These are phyloP conservation scores for Sarocladium brachiariae DNA, from an alignment of 2,329 filamentous ascomycete genomes.

Conservation along the genomic window DNA sequence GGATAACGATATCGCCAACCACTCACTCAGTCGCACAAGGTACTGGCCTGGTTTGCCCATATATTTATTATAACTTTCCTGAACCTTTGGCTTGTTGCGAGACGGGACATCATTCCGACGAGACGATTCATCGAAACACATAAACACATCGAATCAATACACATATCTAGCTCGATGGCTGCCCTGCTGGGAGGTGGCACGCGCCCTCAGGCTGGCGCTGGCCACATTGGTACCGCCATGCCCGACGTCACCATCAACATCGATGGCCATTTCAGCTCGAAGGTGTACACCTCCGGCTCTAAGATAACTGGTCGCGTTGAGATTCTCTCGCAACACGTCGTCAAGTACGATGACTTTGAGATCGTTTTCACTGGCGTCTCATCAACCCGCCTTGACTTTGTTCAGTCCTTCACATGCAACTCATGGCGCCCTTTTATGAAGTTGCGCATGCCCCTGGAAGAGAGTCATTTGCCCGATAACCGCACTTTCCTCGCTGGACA, in stretches of 20 bases:
- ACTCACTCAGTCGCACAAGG: background rate
- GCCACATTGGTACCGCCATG: slow-evolving; percentile 18
- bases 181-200: slow-evolving; percentile 11
- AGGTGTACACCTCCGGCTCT: slow-evolving; percentile 50
- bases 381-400: slow-evolving; percentile 44
- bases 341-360: slow-evolving; percentile 44
- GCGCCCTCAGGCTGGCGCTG: slow-evolving; percentile 11
- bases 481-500: slow-evolving; percentile 40
- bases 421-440: slow-evolving; percentile 49
- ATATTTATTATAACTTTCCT: too few species aligned
- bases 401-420: slow-evolving; percentile 39
- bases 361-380: slow-evolving; percentile 45
- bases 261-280: slow-evolving; percentile 46
- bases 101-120: too few species aligned
- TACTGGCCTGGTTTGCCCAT: background rate
- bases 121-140: background rate
- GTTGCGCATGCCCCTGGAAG: slow-evolving; percentile 44
- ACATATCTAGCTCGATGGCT: slow-evolving; percentile 10
- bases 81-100: too few species aligned
- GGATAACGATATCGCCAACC: too few species aligned
- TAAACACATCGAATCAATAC: background rate
- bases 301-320: slow-evolving; percentile 41
- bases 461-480: slow-evolving; percentile 38
- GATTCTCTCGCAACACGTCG: slow-evolving; percentile 38
- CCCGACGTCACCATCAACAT: slow-evolving; percentile 41